These are phyloP conservation scores for Amoeboaphelidium occidentale DNA, from an alignment of 371 early-diverging fungal genomes.

Conservation along the genomic window DNA sequence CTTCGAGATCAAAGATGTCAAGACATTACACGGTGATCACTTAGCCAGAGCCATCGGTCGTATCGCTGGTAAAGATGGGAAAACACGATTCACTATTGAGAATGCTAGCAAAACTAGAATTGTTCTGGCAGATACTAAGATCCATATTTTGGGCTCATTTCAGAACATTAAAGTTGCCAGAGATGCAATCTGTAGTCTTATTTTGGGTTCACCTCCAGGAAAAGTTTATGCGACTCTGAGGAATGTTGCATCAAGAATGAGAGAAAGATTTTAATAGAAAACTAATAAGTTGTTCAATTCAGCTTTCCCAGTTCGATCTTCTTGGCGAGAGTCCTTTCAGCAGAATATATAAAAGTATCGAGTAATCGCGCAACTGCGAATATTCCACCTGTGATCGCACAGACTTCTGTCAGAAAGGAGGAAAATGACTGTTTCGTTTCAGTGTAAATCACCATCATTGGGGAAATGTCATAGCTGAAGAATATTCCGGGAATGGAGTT, in stretches of 20 bases:
- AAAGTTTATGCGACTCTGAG: constrained; percentile 84
- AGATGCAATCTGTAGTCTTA: constrained; percentile 81
- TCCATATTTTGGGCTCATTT: constrained; percentile 88
- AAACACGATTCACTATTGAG: constrained; percentile 90
- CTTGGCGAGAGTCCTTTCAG: constrained; percentile 45
- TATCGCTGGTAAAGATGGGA: constrained; percentile 96
- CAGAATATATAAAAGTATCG: constrained; percentile 66
- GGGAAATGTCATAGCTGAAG: constrained; percentile 86
- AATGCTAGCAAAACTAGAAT: constrained; percentile 90
- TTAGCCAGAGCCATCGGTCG: constrained; percentile 96
- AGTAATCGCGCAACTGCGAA: constrained; percentile 80
- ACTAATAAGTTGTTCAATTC: not conserved
- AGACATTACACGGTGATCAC: constrained; percentile 86
- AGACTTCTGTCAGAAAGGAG: constrained; percentile 64
- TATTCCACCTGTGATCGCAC: constrained; percentile 83
- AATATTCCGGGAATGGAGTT: constrained; percentile 36
- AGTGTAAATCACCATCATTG: constrained; percentile 69
- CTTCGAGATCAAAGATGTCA: constrained; percentile 92
- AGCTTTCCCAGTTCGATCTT: constrained; percentile 71
- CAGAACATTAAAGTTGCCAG: constrained; percentile 93
- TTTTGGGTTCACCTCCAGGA: constrained; percentile 93
- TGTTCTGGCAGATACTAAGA: constrained; percentile 90
- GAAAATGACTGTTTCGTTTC: constrained; percentile 58
- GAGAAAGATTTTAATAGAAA: constrained; percentile 52
- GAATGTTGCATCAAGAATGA: constrained; percentile 66